phyloP scores from a whole-genome alignment of 2,329 filamentous ascomycete species.

The Cordyceps militaris region DNA sequence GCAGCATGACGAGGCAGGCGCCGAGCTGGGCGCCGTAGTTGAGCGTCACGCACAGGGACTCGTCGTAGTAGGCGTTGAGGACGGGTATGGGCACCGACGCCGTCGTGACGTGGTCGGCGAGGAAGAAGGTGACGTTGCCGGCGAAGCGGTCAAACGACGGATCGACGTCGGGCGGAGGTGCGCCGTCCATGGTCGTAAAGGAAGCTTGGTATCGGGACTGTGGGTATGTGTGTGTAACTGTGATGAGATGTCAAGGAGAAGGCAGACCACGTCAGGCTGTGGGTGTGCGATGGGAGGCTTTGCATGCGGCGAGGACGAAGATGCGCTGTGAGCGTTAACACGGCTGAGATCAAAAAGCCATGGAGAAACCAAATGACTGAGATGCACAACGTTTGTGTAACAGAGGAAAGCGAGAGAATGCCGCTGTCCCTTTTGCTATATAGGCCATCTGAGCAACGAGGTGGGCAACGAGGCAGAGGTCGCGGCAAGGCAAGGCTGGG shows the following conservation, averaged over 20 bases:
- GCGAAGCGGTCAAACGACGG: constrained; percentile 27
- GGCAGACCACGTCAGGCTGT: too few relatives aligned
- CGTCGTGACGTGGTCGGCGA: constrained; percentile 24
- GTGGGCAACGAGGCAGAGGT: neutral
- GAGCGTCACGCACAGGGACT: constrained; percentile 38
- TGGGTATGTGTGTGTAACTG: neutral
- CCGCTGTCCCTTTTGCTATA: neutral
- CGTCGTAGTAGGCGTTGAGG: constrained; percentile 28
- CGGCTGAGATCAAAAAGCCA: neutral
- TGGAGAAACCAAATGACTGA: neutral
- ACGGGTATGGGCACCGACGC: constrained; percentile 26
- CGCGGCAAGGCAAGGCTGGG: too few relatives aligned
- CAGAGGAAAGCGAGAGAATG: too few relatives aligned
- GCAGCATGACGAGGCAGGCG: constrained; percentile 55
- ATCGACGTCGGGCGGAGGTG: neutral
- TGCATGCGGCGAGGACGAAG: too few relatives aligned
- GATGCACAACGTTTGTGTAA: too few relatives aligned
- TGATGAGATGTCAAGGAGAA: neutral
- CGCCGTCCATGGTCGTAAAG: neutral
- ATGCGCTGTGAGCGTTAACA: neutral
- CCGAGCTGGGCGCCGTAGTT: constrained; percentile 67
- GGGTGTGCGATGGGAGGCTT: too few relatives aligned
- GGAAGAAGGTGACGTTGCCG: constrained; percentile 31
- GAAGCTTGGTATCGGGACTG: neutral
- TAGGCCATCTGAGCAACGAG: neutral